Conservation (phyloP, 1,284 basidiomycete species). For the Ganoderma sinense region DNA sequence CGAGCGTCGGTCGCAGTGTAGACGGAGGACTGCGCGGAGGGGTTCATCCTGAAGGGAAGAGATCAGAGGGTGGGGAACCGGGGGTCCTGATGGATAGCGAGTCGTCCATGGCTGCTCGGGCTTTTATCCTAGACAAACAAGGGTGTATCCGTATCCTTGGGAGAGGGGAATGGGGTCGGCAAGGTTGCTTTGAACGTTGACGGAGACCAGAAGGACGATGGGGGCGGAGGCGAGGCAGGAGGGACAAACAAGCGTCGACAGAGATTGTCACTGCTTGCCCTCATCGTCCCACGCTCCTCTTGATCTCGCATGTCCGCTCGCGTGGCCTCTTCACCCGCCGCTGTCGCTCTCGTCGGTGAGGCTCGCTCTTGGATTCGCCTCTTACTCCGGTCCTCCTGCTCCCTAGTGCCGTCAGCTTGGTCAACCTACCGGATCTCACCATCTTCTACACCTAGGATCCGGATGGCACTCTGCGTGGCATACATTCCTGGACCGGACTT, state of each 20-base stretch:
- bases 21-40: background rate
- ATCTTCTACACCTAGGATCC: too few relatives aligned
- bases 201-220: background rate
- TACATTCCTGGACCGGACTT: too few relatives aligned
- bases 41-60: background rate
- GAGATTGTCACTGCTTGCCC: background rate
- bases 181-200: background rate
- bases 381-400: too few relatives aligned
- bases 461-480: too few relatives aligned
- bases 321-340: conserved; percentile 2
- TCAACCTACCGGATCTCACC: too few relatives aligned
- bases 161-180: background rate
- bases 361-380: too few relatives aligned
- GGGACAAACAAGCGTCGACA: background rate
- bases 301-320: background rate
- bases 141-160: background rate
- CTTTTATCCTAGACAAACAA: background rate
- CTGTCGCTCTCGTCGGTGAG: too few relatives aligned
- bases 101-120: background rate
- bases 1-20: background rate
- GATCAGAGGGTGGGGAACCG: background rate
- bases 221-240: background rate
- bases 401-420: too few relatives aligned
- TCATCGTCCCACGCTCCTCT: background rate
- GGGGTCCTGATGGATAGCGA: background rate